phyloP scores from a whole-genome alignment of 345 rosid species.

The Acer yangbiense region DNA sequence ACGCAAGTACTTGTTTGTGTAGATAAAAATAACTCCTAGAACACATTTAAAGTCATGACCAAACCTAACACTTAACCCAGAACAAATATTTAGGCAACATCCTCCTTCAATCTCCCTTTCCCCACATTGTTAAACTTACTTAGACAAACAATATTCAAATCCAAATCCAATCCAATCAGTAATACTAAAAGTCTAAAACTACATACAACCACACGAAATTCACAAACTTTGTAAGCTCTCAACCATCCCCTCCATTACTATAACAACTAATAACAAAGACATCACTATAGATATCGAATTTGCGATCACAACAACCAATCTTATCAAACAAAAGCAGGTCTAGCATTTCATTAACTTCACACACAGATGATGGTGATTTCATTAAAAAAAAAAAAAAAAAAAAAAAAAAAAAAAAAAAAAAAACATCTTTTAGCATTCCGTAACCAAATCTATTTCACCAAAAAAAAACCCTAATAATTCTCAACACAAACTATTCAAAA shows the following conservation, averaged over 20 bases:
- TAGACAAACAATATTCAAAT: background rate
- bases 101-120: conserved; percentile 70
- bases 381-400: conserved; percentile 14
- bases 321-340: conserved; percentile 20
- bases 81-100: conserved; percentile 32
- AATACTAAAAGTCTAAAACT: background rate
- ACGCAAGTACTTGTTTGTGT: no score
- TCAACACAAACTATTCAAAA: background rate
- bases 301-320: conserved; percentile 11
- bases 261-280: background rate
- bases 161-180: background rate
- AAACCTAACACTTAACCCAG: no score
- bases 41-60: no score
- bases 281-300: background rate
- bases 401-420: conserved; percentile 25
- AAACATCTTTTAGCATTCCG: conserved; percentile 58
- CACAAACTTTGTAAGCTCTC: conserved; percentile 30
- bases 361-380: conserved; percentile 25
- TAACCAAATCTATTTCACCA: background rate
- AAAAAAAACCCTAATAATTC: background rate
- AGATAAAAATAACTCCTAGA: no score
- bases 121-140: conserved; percentile 59
- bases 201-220: background rate
- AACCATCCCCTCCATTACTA: conserved; percentile 29
- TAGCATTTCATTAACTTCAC: conserved; percentile 30